Evolutionary conservation across 345 rosid genomes (phyloP), one percentile per base, ranked within the genome.

Genomic region (Toxicodendron radicans): DNA sequence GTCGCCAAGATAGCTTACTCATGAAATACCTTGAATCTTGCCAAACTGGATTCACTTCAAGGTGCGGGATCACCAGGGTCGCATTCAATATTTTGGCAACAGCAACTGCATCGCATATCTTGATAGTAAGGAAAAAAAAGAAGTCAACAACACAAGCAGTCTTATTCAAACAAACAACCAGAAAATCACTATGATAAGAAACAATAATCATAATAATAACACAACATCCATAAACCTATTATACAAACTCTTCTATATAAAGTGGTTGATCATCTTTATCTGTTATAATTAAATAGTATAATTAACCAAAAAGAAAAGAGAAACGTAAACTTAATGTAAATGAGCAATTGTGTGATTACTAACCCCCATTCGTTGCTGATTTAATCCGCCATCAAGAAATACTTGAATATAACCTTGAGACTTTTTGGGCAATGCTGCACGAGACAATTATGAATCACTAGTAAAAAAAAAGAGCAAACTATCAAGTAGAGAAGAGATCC

Each of bases 71-170:
- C 69, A 91, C 91, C 65, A 95, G 89, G 4, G 97, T 95, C 11
- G 90, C 95, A 63, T 95, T 95, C 75, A 93, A 76, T 70, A 93
- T 91, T 79, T 89, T 93, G 48, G 99, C 97, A 77, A 95, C 91
- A 46, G 98, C 97, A 80, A 95, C 99, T 13, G 98, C 97, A 88
- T 95, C 99, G 68, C 99, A 95, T 79, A 95, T 89, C 99, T 95
- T 53, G 21, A 66, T 18, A 79, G 76, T 8, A 4, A 65, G 73
- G 33, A 61, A 74, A 24, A 21, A 45, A 30, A 75, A 20, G 8
- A 65, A 60, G 4, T 14, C 12, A 81, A 20, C 63, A 64, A 54
- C 68, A 57, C 11, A 58, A 66, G 5, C 66, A 30, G 16, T 49
- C 64, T 66, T 33, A 21, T 41, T 45, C 41, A 41, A 60, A 5